Evolutionary conservation across 1,284 basidiomycete species (phyloP), one percentile per base, ranked within the genome.

Genomic region (Ceratobasidium sp.): DNA sequence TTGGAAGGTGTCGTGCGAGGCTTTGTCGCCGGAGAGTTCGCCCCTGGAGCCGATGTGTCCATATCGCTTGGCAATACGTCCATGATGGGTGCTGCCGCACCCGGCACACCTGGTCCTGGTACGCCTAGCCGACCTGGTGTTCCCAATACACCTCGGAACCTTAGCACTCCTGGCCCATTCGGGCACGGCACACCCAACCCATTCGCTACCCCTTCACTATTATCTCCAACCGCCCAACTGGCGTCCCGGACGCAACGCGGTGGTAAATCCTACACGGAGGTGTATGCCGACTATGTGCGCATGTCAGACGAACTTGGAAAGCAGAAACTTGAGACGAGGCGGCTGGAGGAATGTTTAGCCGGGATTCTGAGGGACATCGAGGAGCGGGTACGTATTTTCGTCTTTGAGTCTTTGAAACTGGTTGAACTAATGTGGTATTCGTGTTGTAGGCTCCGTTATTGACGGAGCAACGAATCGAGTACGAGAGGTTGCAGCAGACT

Each of bases 211-310:
- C 66, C 66, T 83, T 90, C 79, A 29, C 87, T 88, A 49, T 82
- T 95, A 24, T 93, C 91, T 79, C 94, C 95, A 0, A 93, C 95
- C 0, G 91, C 96, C 9, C 90, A 92, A 0, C 90, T 98, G 82
- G 94, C 92, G 4, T 89, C 89, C 80, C 88, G 87, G 76, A 87
- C 91, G 31, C 93, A 94, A 82, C 88, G 86, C 80, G 87, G 85
- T 37, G 95, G 95, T 24, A 93, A 92, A 85, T 92, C 90, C 1
- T 95, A 96, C 82, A 96, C 94, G 0, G 91, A 96, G 80, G 89
- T 97, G 19, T 97, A 96, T 80, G 87, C 91, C n/a, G 93, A 95
- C 78, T 93, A 93, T 78, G 89, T 95, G 59, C 87, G 89, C 73
- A 87, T 96, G 62, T 92, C 98, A 81, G 92, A 94, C 51, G 92